Percentiles rank a stretch among this genome's conserved stretches.
phyloP scores from a whole-genome alignment of 2,329 filamentous ascomycete species.

The Fusarium domesticum region DNA sequence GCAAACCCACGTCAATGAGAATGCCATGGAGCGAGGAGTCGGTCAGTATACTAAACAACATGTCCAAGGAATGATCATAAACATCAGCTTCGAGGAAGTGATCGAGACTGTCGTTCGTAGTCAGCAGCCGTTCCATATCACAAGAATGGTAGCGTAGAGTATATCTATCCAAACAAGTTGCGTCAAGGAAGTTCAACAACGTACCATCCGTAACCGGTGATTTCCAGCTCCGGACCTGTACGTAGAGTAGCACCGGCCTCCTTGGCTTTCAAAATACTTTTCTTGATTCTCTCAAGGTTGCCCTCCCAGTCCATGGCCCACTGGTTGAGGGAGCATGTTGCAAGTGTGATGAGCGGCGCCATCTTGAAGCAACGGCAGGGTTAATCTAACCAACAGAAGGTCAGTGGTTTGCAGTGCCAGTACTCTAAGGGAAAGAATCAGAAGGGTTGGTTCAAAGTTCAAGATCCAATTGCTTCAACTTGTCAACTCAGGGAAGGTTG shows the following conservation, averaged over 20 bases:
- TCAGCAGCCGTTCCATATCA: too few species aligned
- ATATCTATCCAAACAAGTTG: too few species aligned
- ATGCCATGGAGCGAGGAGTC: conserved; percentile 38
- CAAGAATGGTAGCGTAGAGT: too few species aligned
- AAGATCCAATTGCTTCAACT: too few species aligned
- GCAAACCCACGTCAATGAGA: conserved; percentile 35
- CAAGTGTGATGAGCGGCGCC: conserved; percentile 26
- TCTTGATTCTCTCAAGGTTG: conserved; percentile 60
- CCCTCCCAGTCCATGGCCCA: conserved; percentile 44
- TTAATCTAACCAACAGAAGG: too few species aligned
- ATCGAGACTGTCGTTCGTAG: too few species aligned
- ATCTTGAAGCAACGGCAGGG: conserved; percentile 14
- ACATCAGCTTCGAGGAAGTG: conserved; percentile 55
- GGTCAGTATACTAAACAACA: conserved; percentile 32
- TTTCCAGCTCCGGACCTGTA: conserved; percentile 55
- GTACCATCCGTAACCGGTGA: conserved; percentile 33
- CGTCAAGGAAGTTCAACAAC: neutral
- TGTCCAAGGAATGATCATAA: conserved; percentile 33
- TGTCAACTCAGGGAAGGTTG: too few species aligned
- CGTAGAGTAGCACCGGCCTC: conserved; percentile 59
- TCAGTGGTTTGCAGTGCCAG: too few species aligned
- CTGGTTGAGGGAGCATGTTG: conserved; percentile 38
- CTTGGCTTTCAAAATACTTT: conserved; percentile 61
- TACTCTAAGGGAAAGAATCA: too few species aligned
- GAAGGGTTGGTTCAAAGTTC: too few species aligned